phyloP scores from a whole-genome alignment of 257 asterid genomes.

The Solanum infundibuliforme region DNA sequence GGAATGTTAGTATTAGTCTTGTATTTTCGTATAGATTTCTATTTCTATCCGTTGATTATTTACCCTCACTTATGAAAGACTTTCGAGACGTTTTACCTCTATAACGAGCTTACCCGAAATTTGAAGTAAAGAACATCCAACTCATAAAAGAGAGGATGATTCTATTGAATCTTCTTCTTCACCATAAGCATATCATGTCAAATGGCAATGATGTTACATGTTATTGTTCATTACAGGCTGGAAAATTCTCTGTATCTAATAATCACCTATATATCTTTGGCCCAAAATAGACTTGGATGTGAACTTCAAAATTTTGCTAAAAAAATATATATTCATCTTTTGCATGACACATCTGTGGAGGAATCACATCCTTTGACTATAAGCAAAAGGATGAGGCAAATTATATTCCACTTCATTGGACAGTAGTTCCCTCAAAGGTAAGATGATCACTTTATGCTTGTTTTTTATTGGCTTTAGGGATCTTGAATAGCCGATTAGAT shows the following conservation, averaged over 20 bases:
- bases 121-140: neutral
- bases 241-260: constrained; percentile 7
- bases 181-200: neutral
- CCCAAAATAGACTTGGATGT: neutral
- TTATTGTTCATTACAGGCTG: constrained; percentile 15
- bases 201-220: neutral
- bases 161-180: neutral
- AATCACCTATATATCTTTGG: neutral
- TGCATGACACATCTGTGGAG: neutral
- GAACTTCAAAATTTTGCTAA: neutral
- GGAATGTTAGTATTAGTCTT: neutral
- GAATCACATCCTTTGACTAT: neutral
- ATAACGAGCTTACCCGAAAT: neutral
- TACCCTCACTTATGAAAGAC: neutral
- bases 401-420: neutral
- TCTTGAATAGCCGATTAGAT: neutral
- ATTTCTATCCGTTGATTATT: neutral
- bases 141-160: neutral
- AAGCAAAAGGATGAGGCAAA: neutral
- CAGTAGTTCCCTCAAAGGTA: neutral
- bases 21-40: neutral
- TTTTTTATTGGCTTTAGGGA: neutral
- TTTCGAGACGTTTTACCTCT: neutral
- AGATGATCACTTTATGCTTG: neutral
- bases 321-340: neutral